Percentiles rank a stretch among this genome's conserved stretches.
These are phyloP conservation scores for Apophysomyces ossiformis DNA, from an alignment of 371 early-diverging fungal genomes.

Conservation along the genomic window DNA sequence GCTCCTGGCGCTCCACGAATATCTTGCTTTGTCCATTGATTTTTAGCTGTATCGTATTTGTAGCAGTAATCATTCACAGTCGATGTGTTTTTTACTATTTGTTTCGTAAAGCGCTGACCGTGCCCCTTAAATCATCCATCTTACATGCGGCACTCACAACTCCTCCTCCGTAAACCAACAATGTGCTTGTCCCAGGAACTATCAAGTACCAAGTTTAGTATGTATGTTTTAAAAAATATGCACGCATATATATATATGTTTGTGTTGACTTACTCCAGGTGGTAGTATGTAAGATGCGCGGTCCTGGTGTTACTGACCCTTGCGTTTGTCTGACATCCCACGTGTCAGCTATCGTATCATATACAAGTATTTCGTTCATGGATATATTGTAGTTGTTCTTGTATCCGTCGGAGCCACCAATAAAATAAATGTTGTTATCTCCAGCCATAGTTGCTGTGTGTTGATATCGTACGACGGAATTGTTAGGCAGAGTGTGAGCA, in stretches of 20 bases:
- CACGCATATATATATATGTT: too few relatives aligned
- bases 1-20: neutral
- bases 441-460: slow-evolving; percentile 4
- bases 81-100: neutral
- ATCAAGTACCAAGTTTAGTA: neutral
- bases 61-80: neutral
- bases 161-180: neutral
- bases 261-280: neutral
- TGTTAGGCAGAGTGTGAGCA: neutral
- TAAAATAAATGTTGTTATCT: slow-evolving; percentile 5
- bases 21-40: neutral
- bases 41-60: neutral
- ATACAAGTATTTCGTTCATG: slow-evolving; percentile 3
- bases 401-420: slow-evolving; percentile 2
- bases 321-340: neutral
- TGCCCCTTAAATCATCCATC: neutral
- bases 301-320: neutral
- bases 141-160: neutral
- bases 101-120: neutral
- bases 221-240: neutral
- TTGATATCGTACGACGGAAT: neutral
- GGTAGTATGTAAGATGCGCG: neutral
- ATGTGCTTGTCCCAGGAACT: slow-evolving; percentile 3
- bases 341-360: neutral
- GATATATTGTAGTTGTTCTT: neutral